Evolutionary conservation across 2,329 filamentous ascomycete species (phyloP), one percentile per base, ranked within the genome.

Genomic region (Fusarium subglutinans): DNA sequence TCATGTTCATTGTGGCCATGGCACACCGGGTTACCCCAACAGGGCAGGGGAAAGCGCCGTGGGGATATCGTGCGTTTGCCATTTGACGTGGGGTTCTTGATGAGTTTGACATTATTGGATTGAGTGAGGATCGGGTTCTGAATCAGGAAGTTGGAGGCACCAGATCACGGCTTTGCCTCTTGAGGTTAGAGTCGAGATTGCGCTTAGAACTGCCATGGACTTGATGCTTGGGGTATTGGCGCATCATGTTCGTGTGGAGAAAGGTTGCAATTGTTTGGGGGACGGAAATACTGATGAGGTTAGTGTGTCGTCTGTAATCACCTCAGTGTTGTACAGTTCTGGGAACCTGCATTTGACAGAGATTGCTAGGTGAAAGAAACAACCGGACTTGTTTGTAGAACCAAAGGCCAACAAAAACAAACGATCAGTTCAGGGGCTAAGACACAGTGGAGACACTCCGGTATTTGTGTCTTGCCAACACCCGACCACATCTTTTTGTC

Each of bases 91-190:
- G 61, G 62, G 68, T 60, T 40, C 33, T 63, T 26, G 33, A 45
- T 35, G 28, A 22, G 18, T 22, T 47, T 35, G 57, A 30, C 33
- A 20, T 40, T 53, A 63, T 57, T 67, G 45, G 45, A 30, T 40
- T 13, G 30, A 65, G n/a, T 28, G 37, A 37, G 33, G n/a, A 24
- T 54, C 9, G 24, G 14, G 26, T 54, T 53, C 67, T 71, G 38
- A 44, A 71, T 66, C 22, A 28, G 68, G 69, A 51, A 71, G 48
- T 58, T 67, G 43, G 68, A 71, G 73, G 76, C 73, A 74, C 64
- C 35, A 43, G 37, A 50, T 35, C 30, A 22, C 43, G 43, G 30
- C 43, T 37, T 70, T 61, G n/a, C 45, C 38, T 62, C 4, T 43
- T 59, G 38, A 47, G 69, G 63, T 56, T 44, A 57, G 65, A 30